Evolutionary conservation across 148 eudicot species (phyloP).

Genomic region (Vaccinium myrtillus): DNA sequence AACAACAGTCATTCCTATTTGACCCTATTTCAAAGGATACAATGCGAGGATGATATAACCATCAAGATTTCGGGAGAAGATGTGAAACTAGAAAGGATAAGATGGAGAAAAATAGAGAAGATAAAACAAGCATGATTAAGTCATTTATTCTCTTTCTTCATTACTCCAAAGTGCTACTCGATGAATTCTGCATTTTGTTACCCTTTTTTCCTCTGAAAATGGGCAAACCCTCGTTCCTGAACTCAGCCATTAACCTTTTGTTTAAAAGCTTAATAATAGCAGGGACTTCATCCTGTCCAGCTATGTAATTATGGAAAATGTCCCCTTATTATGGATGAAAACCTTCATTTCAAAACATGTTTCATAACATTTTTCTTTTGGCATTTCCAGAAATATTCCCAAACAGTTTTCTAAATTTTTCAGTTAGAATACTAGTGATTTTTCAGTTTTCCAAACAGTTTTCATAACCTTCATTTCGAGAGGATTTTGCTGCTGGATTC

Average conservation of each 20-base stretch:
- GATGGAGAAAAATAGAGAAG: neutral
- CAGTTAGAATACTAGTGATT: neutral
- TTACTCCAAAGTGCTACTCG: neutral
- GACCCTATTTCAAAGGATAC: neutral
- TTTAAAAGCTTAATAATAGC: neutral
- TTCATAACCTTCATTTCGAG: too few species aligned
- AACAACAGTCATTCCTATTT: too few species aligned
- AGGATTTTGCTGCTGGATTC: constrained; percentile 16
- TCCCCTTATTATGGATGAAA: too few species aligned
- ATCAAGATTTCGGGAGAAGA: neutral
- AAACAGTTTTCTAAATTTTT: neutral
- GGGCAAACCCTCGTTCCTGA: neutral
- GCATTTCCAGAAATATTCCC: neutral
- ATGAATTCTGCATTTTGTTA: neutral
- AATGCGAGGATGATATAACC: neutral
- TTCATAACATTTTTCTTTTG: neutral
- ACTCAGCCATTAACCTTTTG: neutral
- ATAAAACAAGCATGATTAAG: neutral
- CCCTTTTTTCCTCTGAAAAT: neutral
- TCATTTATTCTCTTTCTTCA: neutral
- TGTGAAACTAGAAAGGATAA: neutral
- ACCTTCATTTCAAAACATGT: neutral
- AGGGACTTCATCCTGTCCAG: neutral
- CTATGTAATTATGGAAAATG: neutral
- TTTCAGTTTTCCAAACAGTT: too few species aligned